phyloP scores from a whole-genome alignment of 257 asterid genomes.

The Solanum rostratum region DNA sequence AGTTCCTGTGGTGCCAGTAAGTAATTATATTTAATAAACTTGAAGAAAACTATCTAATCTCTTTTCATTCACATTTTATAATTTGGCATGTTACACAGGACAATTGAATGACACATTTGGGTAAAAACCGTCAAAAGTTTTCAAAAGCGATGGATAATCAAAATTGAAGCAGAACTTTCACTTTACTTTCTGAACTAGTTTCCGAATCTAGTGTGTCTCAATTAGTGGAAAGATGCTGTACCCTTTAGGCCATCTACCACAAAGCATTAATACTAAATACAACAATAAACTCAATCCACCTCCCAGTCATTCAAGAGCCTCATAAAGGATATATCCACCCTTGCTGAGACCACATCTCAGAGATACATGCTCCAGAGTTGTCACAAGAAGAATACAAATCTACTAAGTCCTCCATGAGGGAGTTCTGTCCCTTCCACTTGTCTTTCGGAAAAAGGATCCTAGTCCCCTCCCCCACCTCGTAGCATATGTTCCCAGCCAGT shows the following conservation, averaged over 20 bases:
- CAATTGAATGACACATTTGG: neutral
- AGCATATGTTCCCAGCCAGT: neutral
- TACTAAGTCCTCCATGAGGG: neutral
- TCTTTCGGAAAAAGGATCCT: neutral
- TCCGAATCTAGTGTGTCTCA: neutral
- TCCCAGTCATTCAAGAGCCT: neutral
- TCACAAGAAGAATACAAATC: neutral
- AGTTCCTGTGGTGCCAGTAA: neutral
- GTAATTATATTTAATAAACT: neutral
- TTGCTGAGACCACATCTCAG: neutral
- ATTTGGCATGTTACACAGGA: neutral
- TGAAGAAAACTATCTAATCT: neutral
- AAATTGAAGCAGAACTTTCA: neutral
- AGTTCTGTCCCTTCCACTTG: neutral
- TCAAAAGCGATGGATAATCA: neutral
- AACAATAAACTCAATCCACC: neutral
- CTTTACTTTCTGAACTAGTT: neutral
- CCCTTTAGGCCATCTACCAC: neutral
- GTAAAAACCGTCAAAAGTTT: neutral
- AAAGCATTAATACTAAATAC: neutral
- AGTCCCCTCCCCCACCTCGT: neutral
- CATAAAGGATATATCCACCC: neutral
- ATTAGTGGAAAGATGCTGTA: neutral
- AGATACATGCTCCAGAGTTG: neutral
- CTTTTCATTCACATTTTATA: neutral